Evolutionary conservation across 306 rosid genomes (phyloP), one percentile per base, ranked within the genome.

Genomic region (Dalbergia oliveri): DNA sequence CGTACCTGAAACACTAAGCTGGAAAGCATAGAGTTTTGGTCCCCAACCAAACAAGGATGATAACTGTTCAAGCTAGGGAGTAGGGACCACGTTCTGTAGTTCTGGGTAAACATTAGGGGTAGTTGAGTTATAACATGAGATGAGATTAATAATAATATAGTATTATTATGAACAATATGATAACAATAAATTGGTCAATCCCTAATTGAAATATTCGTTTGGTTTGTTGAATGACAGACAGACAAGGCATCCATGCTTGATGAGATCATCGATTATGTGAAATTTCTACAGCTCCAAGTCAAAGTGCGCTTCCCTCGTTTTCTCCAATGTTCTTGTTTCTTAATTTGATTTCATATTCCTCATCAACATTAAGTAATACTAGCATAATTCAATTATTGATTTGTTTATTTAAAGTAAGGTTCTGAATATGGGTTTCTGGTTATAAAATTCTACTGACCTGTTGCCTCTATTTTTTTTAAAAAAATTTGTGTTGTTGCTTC

Each of bases 171-270:
- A 1, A 45, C 14, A 14, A 11, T 43, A 66, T 21, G 19, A 3
- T 4, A 33, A 33, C 26, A 53, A 15, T 15, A 44, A 68, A 59
- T 23, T 18, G 68, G 81, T 34, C 35, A 69, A 12, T 4, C 39
- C 44, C 26, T 75, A 14, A 51, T 69, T 50, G 34, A 62, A 77
- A 34, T 45, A 4, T 34, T 63, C 72, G 70, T 41, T 50, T 67
- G 53, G 58, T 69, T 76, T 76, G 58, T 83, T 90, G 86, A 84
- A 82, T 88, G 88, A 81, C 97, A 96, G 99, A 90, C 99, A 75
- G 99, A 96, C 71, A 96, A 96, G 80, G 97, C 99, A 73, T 96
- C 99, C 70, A 96, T 96, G 99, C 90, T 96, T 66, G 99, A 96
- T 83, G 99, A 96, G 97, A 96, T 96, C 80, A 96, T 96, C 51